Percentiles rank a stretch among this genome's conserved stretches.
Evolutionary conservation across 2,329 filamentous ascomycete species (phyloP).

Genomic region (Sarocladium kiliense): DNA sequence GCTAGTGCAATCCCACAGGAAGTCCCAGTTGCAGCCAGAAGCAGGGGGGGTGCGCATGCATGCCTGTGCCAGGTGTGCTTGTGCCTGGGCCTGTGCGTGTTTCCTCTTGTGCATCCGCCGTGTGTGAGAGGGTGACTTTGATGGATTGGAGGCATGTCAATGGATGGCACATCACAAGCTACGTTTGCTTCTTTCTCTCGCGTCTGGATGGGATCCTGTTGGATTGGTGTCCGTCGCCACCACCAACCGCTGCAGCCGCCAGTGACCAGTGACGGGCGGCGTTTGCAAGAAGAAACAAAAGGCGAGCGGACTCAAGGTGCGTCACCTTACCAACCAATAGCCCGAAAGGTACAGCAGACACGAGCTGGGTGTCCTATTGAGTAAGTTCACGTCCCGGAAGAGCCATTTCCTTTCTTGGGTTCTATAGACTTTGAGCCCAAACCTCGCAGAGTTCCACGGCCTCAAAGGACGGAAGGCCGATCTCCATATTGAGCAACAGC

Average conservation of each 20-base stretch:
- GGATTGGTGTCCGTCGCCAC: not conserved
- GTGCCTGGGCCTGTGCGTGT: conserved; percentile 6
- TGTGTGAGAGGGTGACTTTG: conserved; percentile 4
- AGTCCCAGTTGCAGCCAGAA: not conserved
- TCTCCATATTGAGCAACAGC: not conserved
- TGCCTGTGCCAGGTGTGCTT: not conserved
- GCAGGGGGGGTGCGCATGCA: not conserved
- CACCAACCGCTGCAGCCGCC: not conserved
- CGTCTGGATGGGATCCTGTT: not conserved
- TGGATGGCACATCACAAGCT: not conserved
- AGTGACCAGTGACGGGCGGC: conserved; percentile 3
- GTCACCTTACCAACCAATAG: not conserved
- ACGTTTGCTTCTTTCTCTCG: not conserved
- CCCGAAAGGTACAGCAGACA: not conserved
- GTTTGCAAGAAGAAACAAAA: not conserved
- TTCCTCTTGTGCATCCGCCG: not conserved
- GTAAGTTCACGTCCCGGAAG: not conserved
- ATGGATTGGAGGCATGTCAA: not conserved
- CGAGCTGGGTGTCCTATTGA: not conserved
- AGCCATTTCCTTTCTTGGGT: not conserved
- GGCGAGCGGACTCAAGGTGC: not conserved
- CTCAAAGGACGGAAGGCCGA: not conserved
- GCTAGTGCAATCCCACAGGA: conserved; percentile 1
- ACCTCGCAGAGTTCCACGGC: not conserved
- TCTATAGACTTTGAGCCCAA: not conserved